Evolutionary conservation across 768 basidiomycete species (phyloP), one percentile per base, ranked within the genome.

Genomic region (Rhodosporidiobolus sp.): DNA sequence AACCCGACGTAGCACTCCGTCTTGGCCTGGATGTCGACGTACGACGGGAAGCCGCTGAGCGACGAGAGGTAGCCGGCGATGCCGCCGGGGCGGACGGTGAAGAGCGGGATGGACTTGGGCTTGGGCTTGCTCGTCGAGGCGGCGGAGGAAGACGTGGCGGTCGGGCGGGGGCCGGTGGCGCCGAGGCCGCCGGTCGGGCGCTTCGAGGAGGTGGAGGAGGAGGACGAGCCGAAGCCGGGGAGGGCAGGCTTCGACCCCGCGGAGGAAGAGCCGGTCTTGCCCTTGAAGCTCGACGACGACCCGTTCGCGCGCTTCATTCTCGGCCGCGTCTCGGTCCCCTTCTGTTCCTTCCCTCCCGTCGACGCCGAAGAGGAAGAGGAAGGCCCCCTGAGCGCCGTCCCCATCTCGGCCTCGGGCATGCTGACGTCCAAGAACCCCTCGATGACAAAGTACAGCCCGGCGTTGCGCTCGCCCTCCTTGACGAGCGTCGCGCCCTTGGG

Each of bases 1-100:
- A 95, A 95, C 0, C 96, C 96, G 74, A 98, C 96, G 78, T 95
- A 99, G n/a, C 89, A 90, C 79, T 99, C 95, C 0, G 94, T 98
- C 83, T 97, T 98, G 9, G 96, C 94, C 75, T 86, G 89, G 80
- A 99, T 96, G 80, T 95, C 92, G 55, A 98, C 94, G 79, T 98
- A 99, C 4, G 93, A 95, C 10, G 93, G 88, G 35, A 90, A 93
- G 65, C 89, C 90, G 76, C 91, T 92, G 7, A 98, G 85, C 0
- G 94, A 93, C 26, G 94, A 89, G 34, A 99, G 85, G 81, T 98
- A 98, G 2, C 96, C 96, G 17, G 95, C 96, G 72, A 99, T 96
- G 0, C 96, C 96, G 67, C 96, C 96, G 22, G 94, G 91, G 78
- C 95, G 96, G 32, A 95, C 92, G 3, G 92, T 94, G 81, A 96